Evolutionary conservation across 768 basidiomycete species (phyloP).

Genomic region (Pisolithus tinctorius): DNA sequence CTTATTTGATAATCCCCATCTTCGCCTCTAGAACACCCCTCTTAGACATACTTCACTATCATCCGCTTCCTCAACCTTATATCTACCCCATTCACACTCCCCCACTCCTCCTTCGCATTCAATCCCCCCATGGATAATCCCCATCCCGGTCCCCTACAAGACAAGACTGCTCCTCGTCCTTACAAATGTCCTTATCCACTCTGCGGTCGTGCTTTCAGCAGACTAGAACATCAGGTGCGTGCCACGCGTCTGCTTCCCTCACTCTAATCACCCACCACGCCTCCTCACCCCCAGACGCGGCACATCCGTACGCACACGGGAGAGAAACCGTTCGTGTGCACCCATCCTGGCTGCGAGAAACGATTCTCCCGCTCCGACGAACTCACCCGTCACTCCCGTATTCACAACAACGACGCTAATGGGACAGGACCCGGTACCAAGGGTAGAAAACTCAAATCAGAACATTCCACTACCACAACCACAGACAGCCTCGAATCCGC

Average conservation of each 20-base stretch:
- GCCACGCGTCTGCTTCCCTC: slow-evolving; percentile 6
- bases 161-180: slow-evolving; percentile 54
- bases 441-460: slow-evolving; percentile 25
- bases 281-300: slow-evolving; percentile 58
- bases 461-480: slow-evolving; percentile 11
- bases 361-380: slow-evolving; percentile 98
- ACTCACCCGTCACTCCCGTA: slow-evolving; percentile 91
- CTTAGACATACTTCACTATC: slow-evolving; percentile 7
- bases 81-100: slow-evolving; percentile 5
- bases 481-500: slow-evolving; percentile 21
- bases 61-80: slow-evolving; percentile 17
- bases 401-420: slow-evolving; percentile 65
- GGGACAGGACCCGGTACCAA: slow-evolving; percentile 18
- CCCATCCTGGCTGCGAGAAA: slow-evolving; percentile 92
- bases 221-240: slow-evolving; percentile 90
- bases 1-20: slow-evolving; percentile 16
- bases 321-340: slow-evolving; percentile 94
- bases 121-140: slow-evolving; percentile 19
- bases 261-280: slow-evolving; percentile 13
- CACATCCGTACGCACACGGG: slow-evolving; percentile 98
- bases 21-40: slow-evolving; percentile 13
- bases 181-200: slow-evolving; percentile 94
- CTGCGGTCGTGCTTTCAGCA: slow-evolving; percentile 92
- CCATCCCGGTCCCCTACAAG: slow-evolving; percentile 14
- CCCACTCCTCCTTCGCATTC: slow-evolving; percentile 6